Percentiles rank a stretch among this genome's conserved stretches.
These are phyloP conservation scores for Usnea hakonensis DNA, from an alignment of 495 filamentous ascomycete genomes.

Conservation along the genomic window DNA sequence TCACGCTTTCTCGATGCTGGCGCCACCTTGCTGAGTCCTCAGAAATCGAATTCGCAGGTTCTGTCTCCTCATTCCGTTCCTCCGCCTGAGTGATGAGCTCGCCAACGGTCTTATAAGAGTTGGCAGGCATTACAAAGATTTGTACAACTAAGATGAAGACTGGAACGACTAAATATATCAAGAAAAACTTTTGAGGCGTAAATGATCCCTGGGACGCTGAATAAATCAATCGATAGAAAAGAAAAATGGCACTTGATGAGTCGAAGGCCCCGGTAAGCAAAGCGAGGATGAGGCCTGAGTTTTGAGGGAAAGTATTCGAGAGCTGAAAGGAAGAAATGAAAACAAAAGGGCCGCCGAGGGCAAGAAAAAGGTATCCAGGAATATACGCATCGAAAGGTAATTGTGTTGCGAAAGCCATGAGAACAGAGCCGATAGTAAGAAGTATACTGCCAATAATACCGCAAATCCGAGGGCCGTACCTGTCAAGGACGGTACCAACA, in stretches of 20 bases:
- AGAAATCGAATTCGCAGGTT: constrained; percentile 38
- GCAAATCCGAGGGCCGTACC: constrained; percentile 55
- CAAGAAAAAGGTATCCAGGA: constrained; percentile 54
- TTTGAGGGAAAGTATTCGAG: constrained; percentile 59
- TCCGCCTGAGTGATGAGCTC: constrained; percentile 62
- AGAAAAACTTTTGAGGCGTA: constrained; percentile 55
- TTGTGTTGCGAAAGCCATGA: constrained; percentile 51
- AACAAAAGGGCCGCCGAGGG: constrained; percentile 59
- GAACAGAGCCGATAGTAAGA: constrained; percentile 48
- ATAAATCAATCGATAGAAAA: constrained; percentile 56
- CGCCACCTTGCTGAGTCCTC: constrained; percentile 41
- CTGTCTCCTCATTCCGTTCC: constrained; percentile 47
- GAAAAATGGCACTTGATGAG: constrained; percentile 59
- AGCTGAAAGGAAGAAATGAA: constrained; percentile 68
- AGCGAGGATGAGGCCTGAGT: constrained; percentile 59
- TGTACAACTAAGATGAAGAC: constrained; percentile 47
- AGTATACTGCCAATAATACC: constrained; percentile 47
- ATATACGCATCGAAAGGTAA: constrained; percentile 57
- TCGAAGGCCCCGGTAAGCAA: constrained; percentile 66
- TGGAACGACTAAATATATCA: constrained; percentile 54
- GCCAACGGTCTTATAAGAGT: constrained; percentile 53
- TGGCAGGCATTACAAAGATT: constrained; percentile 52
- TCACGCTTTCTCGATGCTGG: constrained; percentile 56
- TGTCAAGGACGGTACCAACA: constrained; percentile 59
- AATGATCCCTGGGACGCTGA: constrained; percentile 43